Conservation (phyloP, 768 basidiomycete genomes). For the Mycena belliarum region DNA sequence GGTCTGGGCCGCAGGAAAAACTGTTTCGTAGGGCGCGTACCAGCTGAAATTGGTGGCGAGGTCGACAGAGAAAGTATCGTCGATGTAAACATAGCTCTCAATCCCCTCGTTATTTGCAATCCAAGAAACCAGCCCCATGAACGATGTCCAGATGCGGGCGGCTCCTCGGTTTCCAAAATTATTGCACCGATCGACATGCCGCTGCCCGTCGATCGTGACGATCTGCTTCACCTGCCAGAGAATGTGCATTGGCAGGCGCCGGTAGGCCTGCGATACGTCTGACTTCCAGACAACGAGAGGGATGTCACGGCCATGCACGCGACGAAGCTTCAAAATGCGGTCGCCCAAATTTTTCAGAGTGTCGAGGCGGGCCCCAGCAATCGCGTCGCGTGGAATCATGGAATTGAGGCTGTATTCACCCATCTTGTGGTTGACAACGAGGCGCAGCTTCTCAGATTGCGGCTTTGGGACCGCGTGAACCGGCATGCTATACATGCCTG, state of each 20-base stretch:
- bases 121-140: constrained; percentile 34
- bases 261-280: constrained; percentile 37
- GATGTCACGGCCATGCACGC: constrained; percentile 12
- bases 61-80: constrained; percentile 23
- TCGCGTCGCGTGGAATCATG: too few species aligned
- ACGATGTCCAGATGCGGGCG: constrained; percentile 20
- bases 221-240: constrained; percentile 27
- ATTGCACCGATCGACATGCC: constrained; percentile 16
- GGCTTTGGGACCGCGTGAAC: constrained; percentile 40
- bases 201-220: constrained; percentile 6
- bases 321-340: not conserved
- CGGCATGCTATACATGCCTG: constrained; percentile 45
- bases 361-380: too few species aligned
- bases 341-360: too few species aligned
- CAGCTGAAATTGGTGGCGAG: constrained; percentile 21
- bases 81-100: constrained; percentile 12
- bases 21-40: constrained; percentile 30
- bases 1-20: constrained; percentile 33
- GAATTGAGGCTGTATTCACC: constrained; percentile 25
- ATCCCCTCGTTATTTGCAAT: constrained; percentile 25
- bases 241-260: constrained; percentile 21
- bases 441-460: constrained; percentile 30
- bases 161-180: constrained; percentile 24
- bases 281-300: constrained; percentile 36
- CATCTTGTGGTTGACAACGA: constrained; percentile 42